Base-by-base conservation (phyloP, 129 eudicot species). In the Pittosporum tobira region DNA sequence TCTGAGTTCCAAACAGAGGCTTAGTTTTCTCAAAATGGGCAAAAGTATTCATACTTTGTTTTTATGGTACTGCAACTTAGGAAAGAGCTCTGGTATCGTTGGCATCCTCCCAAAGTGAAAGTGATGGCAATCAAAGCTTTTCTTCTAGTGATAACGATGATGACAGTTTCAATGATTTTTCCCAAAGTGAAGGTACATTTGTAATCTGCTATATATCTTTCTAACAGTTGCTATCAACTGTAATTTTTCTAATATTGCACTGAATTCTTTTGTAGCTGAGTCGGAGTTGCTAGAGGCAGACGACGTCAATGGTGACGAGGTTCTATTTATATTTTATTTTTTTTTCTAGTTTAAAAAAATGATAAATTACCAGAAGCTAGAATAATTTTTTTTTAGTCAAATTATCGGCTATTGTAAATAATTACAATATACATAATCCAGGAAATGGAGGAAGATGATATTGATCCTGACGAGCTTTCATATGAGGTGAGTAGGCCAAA, bases 391-490 rank as follows among this genome's bases (percentile, higher is more conserved):
- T n/a, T n/a, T n/a, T n/a, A n/a, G n/a, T n/a, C n/a, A n/a, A n/a
- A n/a, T n/a, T n/a, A n/a, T n/a, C n/a, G n/a, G n/a, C n/a, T n/a
- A n/a, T n/a, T n/a, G n/a, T n/a, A n/a, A 38, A 22, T 49, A 49
- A 5, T 18, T 49, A 3, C 13, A 49, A 20, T 49, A 18, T 51
- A 1, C 18, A 9, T n/a, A 34, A 34, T 34, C 40, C 29, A 62
- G 65, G 70, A 56, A 1, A 29, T 71, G 52, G 81, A 76, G 23
- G 81, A 76, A 54, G 81, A 76, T 59, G 81, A 76, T 18, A 60
- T 76, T 24, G 81, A 76, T 55, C 81, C 81, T 22, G 81, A 76
- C 61, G 72, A 76, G 45, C 67, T 76, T 51, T 76, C 81, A 7
- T 76, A 76, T 48, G 81, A 76, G 65, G 81, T 66, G 54, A 36